Conservation (phyloP, 306 rosid species). For the Sesbania bispinosa region DNA sequence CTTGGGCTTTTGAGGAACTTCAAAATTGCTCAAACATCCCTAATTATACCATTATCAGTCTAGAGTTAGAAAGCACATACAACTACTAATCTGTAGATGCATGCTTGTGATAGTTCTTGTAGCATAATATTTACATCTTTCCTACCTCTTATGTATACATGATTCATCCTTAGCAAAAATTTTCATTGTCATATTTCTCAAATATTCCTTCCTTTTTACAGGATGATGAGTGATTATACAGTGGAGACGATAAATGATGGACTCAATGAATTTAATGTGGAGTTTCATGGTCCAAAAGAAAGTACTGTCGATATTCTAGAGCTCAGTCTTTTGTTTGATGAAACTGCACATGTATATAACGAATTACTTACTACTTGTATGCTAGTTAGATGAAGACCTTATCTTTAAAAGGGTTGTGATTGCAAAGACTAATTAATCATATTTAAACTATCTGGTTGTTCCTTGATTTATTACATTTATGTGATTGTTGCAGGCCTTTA, state of each 20-base stretch:
- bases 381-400: not conserved
- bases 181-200: conserved; percentile 16
- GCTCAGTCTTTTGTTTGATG: conserved; percentile 13
- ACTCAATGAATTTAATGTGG: conserved; percentile 91
- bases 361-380: not conserved
- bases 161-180: not conserved
- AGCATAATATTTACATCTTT: not conserved
- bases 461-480: conserved; percentile 19
- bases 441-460: conserved; percentile 3
- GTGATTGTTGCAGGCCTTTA: conserved; percentile 72
- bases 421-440: not conserved
- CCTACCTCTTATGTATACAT: not conserved
- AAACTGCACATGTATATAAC: conserved; percentile 7
- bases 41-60: not conserved
- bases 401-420: not conserved
- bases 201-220: conserved; percentile 33
- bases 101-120: conserved; percentile 5
- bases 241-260: conserved; percentile 99
- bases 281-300: conserved; percentile 97
- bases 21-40: not conserved
- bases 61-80: not conserved
- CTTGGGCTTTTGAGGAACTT: conserved; percentile 1
- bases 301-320: conserved; percentile 48
- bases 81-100: conserved; percentile 2
- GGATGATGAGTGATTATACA: conserved; percentile 99